phyloP scores from a whole-genome alignment of 768 basidiomycete species.

The Leccinum pellstonianum region DNA sequence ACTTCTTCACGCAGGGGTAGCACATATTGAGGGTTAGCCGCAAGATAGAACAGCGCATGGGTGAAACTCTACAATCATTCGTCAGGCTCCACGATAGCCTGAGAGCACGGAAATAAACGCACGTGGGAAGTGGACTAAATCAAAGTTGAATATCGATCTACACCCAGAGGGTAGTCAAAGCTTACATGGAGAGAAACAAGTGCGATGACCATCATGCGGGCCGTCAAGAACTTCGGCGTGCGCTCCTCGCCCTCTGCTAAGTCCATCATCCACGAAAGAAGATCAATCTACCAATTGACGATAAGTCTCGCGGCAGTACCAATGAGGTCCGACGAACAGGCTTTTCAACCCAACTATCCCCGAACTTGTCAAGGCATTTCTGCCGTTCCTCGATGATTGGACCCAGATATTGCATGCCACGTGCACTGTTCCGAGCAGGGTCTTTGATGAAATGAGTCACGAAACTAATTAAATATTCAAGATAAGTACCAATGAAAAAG shows the following conservation, averaged over 20 bases:
- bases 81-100: background rate
- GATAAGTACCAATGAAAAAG: background rate
- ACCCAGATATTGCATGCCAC: background rate
- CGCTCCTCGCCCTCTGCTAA: background rate
- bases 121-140: background rate
- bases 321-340: background rate
- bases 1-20: background rate
- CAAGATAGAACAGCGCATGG: background rate
- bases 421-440: background rate
- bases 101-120: background rate
- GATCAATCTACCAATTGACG: background rate
- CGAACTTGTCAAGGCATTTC: background rate
- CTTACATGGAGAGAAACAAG: constrained; percentile 16
- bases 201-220: background rate
- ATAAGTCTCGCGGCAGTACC: background rate
- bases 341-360: background rate
- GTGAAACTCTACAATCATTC: background rate
- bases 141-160: background rate
- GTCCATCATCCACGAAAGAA: background rate
- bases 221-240: background rate
- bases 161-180: background rate
- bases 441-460: background rate
- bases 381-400: constrained; percentile 5
- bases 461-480: background rate
- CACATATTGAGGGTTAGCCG: background rate